Conservation (phyloP, 768 basidiomycete species). For the Auriscalpium vulgare region DNA sequence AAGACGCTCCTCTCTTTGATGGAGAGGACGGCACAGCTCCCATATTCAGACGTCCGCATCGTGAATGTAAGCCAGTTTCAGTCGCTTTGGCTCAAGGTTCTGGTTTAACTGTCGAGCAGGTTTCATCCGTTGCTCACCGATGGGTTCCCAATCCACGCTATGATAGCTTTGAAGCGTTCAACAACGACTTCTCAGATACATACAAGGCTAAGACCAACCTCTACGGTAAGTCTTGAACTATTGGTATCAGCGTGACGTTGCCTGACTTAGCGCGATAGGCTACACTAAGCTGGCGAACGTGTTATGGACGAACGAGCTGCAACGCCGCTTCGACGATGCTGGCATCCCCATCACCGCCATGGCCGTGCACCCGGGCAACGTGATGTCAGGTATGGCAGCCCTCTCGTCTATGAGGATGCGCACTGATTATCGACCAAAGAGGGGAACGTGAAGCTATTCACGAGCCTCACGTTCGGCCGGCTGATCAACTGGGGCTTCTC, state of each 20-base stretch:
- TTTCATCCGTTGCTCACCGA: slow-evolving; percentile 12
- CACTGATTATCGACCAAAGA: slow-evolving; percentile 4
- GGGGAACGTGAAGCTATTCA: slow-evolving; percentile 14
- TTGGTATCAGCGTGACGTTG: slow-evolving; percentile 1
- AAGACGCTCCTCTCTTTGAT: slow-evolving; percentile 45
- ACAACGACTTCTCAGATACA: slow-evolving; percentile 17
- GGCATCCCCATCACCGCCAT: slow-evolving; percentile 32
- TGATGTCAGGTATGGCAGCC: slow-evolving; percentile 27
- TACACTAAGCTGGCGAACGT: slow-evolving; percentile 44
- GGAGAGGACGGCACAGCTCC: slow-evolving; percentile 37
- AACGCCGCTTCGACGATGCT: slow-evolving; percentile 33
- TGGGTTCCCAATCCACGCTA: slow-evolving; percentile 3
- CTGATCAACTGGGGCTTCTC: slow-evolving; percentile 12
- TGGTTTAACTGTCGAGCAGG: slow-evolving; percentile 1
- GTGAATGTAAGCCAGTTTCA: slow-evolving; percentile 36
- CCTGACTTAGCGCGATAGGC: slow-evolving; percentile 27
- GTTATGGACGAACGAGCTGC: slow-evolving; percentile 44
- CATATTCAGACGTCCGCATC: slow-evolving; percentile 52
- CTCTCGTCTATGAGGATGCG: not conserved
- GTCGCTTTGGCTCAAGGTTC: not conserved
- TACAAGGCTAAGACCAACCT: slow-evolving; percentile 11
- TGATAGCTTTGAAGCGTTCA: slow-evolving; percentile 21
- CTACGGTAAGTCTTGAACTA: slow-evolving; percentile 9
- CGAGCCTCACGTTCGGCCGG: slow-evolving; percentile 4
- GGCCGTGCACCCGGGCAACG: slow-evolving; percentile 35